Evolutionary conservation across 1,284 basidiomycete species (phyloP).

Genomic region (Vanrija sp.): DNA sequence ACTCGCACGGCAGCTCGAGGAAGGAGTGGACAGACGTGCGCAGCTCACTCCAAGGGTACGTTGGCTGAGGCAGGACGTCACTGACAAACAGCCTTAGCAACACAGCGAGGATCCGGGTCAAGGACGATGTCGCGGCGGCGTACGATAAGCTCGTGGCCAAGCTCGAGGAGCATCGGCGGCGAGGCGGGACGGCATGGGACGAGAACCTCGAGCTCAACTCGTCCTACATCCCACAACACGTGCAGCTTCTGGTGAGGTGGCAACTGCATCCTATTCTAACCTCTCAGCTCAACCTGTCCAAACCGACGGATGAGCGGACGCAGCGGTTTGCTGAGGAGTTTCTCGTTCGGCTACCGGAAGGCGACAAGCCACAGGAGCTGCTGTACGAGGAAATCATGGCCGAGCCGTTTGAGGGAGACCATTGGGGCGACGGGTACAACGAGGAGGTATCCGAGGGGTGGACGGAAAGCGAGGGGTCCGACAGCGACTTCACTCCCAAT

Average conservation of each 20-base stretch:
- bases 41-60: slow-evolving; percentile 16
- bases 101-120: slow-evolving; percentile 25
- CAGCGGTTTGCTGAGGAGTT: slow-evolving; percentile 27
- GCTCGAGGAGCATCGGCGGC: slow-evolving; percentile 18
- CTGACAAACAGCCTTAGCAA: slow-evolving; percentile 17
- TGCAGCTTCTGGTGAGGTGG: slow-evolving; percentile 32
- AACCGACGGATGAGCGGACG: slow-evolving; percentile 17
- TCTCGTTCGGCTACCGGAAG: slow-evolving; percentile 15
- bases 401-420: slow-evolving; percentile 32
- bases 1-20: slow-evolving; percentile 20
- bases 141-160: slow-evolving; percentile 19
- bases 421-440: slow-evolving; percentile 31
- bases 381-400: slow-evolving; percentile 40
- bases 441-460: slow-evolving; percentile 39
- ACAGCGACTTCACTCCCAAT: neutral
- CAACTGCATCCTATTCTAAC: neutral
- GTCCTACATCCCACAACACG: slow-evolving; percentile 36
- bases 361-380: slow-evolving; percentile 25
- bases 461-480: slow-evolving; percentile 29
- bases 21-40: slow-evolving; percentile 33
- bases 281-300: slow-evolving; percentile 29
- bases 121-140: slow-evolving; percentile 33
- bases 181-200: slow-evolving; percentile 26
- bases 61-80: too few relatives aligned
- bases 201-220: slow-evolving; percentile 27